phyloP scores from a whole-genome alignment of 2,329 filamentous ascomycete species.

The Capronia epimyces region DNA sequence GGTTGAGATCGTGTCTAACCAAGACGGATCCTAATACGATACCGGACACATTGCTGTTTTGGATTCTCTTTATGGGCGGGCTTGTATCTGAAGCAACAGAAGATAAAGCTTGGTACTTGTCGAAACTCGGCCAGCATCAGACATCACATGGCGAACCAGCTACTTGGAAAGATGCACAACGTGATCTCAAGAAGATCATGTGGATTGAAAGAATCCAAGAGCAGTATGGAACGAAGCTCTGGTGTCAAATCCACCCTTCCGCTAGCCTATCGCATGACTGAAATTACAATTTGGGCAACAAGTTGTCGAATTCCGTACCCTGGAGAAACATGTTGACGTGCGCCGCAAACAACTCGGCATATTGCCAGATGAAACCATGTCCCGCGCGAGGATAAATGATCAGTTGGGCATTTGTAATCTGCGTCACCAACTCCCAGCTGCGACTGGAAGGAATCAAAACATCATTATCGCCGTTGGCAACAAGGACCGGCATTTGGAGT shows the following conservation, averaged over 20 bases:
- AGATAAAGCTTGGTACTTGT: slow-evolving; percentile 14
- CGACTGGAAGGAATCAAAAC: slow-evolving; percentile 17
- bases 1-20: slow-evolving; percentile 3
- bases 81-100: slow-evolving; percentile 10
- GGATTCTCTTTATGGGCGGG: slow-evolving; percentile 19
- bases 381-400: slow-evolving; percentile 19
- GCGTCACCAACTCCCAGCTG: slow-evolving; percentile 20
- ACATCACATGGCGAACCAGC: not conserved
- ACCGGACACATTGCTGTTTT: slow-evolving; percentile 8
- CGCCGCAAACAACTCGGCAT: slow-evolving; percentile 12
- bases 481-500: slow-evolving; percentile 17
- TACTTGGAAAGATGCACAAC: slow-evolving; percentile 11
- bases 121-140: not conserved
- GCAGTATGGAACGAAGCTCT: slow-evolving; percentile 13
- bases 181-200: slow-evolving; percentile 7
- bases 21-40: not conserved
- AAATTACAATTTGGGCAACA: slow-evolving; percentile 8
- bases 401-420: slow-evolving; percentile 19
- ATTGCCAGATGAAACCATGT: slow-evolving; percentile 24
- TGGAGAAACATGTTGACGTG: slow-evolving; percentile 22
- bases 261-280: not conserved
- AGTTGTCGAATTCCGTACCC: slow-evolving; percentile 10
- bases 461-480: slow-evolving; percentile 18
- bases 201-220: slow-evolving; percentile 16
- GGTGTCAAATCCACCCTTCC: slow-evolving; percentile 6